Evolutionary conservation across 495 filamentous ascomycete genomes (phyloP), one percentile per base, ranked within the genome.

Genomic region (Glonium stellatum): DNA sequence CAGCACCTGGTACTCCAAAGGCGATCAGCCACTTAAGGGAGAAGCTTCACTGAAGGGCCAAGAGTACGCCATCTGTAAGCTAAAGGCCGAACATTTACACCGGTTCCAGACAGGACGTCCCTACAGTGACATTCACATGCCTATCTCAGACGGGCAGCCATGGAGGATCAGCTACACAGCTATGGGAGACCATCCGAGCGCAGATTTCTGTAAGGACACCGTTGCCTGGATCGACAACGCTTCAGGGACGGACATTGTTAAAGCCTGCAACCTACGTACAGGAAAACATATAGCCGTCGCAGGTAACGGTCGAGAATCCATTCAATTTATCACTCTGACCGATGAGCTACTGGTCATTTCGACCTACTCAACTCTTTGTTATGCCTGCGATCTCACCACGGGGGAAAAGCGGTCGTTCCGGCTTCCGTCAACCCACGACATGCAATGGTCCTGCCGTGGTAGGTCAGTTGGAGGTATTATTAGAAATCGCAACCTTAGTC

Each of bases 191-290:
- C 48, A 18, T 22, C 19, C 48, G 3, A 15, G 23, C 4, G 34
- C n/a, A 15, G 53, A 37, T 22, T 39, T 44, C n/a, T 13, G 57
- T 15, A 31, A 57, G 1, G 50, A 56, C 12, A 56, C 4, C 6
- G 34, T 55, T 37, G 35, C 49, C 4, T 59, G 50, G 42, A 25
- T 55, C n/a, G 39, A 25, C 9, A 12, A 25, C 10, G 9, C 4
- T 15, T 1, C 1, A 0, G 37, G 58, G 6, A 11, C 25, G 6
- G 18, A 18, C 10, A 15, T 44, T 1, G 27, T 52, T n/a, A 25
- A 52, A 21, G 52, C 62, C 10, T 46, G 13, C 5, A 54, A 66
- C 34, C 59, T 67, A 19, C 47, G 54, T 27, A 55, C 54, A 1
- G 44, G 51, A 18, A 36, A 46, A 21, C 1, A 0, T 13, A 36